These are phyloP conservation scores for Penicillium canescens DNA, from an alignment of 495 filamentous ascomycete genomes.

Conservation along the genomic window DNA sequence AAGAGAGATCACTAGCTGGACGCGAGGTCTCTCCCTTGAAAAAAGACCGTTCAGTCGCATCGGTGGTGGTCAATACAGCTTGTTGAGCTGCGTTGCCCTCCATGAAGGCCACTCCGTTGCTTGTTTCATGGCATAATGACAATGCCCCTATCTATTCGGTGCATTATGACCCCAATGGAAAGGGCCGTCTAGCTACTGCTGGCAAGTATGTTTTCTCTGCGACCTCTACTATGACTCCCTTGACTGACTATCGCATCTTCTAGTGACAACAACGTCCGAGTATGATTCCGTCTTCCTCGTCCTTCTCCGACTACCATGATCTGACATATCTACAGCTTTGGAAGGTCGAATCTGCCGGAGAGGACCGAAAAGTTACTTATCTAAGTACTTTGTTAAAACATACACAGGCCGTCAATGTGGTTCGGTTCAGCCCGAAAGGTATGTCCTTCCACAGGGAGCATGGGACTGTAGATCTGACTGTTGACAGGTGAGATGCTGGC, in stretches of 20 bases:
- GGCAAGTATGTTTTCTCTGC: constrained; percentile 56
- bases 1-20: constrained; percentile 10
- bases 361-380: constrained; percentile 85
- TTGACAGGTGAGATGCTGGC: constrained; percentile 82
- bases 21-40: constrained; percentile 4
- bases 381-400: constrained; percentile 89
- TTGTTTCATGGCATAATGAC: constrained; percentile 95
- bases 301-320: constrained; percentile 14
- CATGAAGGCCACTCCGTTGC: constrained; percentile 90
- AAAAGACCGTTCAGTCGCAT: constrained; percentile 4
- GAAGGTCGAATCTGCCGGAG: constrained; percentile 84
- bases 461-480: constrained; percentile 22
- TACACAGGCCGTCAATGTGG: constrained; percentile 97
- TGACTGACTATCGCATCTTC: constrained; percentile 13
- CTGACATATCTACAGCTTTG: constrained; percentile 67
- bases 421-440: constrained; percentile 93
- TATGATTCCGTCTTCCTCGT: constrained; percentile 47
- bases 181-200: constrained; percentile 87
- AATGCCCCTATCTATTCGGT: constrained; percentile 93
- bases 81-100: constrained; percentile 40
- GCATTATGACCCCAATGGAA: constrained; percentile 93
- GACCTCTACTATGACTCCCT: background rate
- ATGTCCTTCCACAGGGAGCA: constrained; percentile 7
- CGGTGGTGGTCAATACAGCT: constrained; percentile 10
- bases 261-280: constrained; percentile 93